These are phyloP conservation scores for Phaffia rhodozyma DNA, from an alignment of 1,284 basidiomycete genomes.

Conservation along the genomic window DNA sequence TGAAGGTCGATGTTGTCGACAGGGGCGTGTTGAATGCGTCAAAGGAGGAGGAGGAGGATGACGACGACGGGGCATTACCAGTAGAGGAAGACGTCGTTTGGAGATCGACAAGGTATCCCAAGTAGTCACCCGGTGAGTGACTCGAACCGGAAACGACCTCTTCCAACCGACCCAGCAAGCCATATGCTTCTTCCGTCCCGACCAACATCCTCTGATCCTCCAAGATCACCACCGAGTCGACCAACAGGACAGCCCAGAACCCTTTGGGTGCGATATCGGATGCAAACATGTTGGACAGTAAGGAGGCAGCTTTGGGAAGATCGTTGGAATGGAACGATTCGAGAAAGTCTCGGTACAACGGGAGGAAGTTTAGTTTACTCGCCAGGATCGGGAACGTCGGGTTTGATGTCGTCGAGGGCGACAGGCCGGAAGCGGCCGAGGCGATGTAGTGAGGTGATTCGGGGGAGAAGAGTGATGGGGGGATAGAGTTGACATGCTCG, in stretches of 20 bases:
- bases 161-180: constrained; percentile 38
- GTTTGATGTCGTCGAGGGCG: constrained; percentile 15
- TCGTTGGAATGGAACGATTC: constrained; percentile 32
- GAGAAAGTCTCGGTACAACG: constrained; percentile 39
- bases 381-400: constrained; percentile 27
- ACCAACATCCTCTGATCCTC: constrained; percentile 36
- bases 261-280: constrained; percentile 35
- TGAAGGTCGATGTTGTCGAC: background rate
- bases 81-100: background rate
- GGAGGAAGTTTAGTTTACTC: constrained; percentile 36
- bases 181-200: constrained; percentile 34
- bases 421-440: background rate
- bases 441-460: constrained; percentile 12
- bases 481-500: constrained; percentile 18
- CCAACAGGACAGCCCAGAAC: constrained; percentile 37
- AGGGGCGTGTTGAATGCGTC: constrained; percentile 17
- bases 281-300: constrained; percentile 34
- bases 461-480: constrained; percentile 18
- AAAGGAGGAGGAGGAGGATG: constrained; percentile 8
- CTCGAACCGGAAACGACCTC: constrained; percentile 31
- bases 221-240: constrained; percentile 35
- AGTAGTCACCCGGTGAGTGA: constrained; percentile 30
- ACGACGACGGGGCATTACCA: background rate
- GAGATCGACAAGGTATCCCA: constrained; percentile 20
- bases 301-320: constrained; percentile 31